Evolutionary conservation across 2,329 filamentous ascomycete genomes (phyloP).

Genomic region (Didymella glomerata): DNA sequence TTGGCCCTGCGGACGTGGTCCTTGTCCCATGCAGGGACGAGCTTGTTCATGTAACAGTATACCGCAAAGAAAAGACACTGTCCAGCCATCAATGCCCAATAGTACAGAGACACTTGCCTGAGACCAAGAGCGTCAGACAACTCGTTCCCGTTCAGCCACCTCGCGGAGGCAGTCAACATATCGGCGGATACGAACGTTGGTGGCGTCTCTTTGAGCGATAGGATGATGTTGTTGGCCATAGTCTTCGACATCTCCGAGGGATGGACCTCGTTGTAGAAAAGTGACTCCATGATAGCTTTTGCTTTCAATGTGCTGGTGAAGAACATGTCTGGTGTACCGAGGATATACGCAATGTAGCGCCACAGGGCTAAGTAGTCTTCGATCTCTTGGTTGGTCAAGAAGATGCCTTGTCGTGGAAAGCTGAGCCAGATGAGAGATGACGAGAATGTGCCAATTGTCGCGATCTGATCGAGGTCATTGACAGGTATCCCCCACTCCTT

Average conservation of each 20-base stretch:
- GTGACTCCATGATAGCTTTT: conserved; percentile 71
- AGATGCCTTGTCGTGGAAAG: conserved; percentile 77
- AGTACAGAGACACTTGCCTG: conserved; percentile 64
- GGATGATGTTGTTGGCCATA: conserved; percentile 79
- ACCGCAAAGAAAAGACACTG: conserved; percentile 73
- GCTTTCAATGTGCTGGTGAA: conserved; percentile 66
- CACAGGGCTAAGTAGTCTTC: conserved; percentile 77
- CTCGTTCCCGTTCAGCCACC: conserved; percentile 74
- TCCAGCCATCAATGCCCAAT: conserved; percentile 67
- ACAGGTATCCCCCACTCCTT: conserved; percentile 70
- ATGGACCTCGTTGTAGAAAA: conserved; percentile 71
- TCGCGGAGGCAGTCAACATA: conserved; percentile 72
- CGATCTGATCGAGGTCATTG: conserved; percentile 78
- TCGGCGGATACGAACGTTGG: conserved; percentile 71
- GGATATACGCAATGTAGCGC: conserved; percentile 75
- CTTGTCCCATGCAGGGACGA: conserved; percentile 59
- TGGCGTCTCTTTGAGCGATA: conserved; percentile 69
- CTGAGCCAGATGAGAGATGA: conserved; percentile 72
- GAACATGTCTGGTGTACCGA: conserved; percentile 71
- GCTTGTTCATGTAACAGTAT: conserved; percentile 62
- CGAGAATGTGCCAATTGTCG: conserved; percentile 75
- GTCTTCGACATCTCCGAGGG: conserved; percentile 70
- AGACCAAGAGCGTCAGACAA: conserved; percentile 69
- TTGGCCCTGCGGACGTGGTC: conserved; percentile 63
- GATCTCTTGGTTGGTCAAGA: conserved; percentile 67